These are phyloP conservation scores for Salix udensis DNA, from an alignment of 345 rosid species.

Conservation along the genomic window DNA sequence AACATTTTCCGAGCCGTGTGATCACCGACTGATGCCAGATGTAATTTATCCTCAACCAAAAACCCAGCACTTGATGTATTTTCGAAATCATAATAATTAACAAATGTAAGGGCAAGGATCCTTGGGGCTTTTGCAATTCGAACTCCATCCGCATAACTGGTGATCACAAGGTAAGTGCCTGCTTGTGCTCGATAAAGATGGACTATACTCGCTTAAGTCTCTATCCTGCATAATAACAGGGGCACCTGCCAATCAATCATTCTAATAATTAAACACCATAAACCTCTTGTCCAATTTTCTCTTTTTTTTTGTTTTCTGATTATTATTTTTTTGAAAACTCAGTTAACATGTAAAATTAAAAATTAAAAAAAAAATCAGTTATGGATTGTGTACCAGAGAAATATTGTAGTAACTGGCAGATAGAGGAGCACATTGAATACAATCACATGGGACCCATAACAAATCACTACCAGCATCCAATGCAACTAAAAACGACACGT, in stretches of 20 bases:
- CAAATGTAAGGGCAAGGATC: conserved; percentile 65
- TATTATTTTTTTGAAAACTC: background rate
- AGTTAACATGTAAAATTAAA: background rate
- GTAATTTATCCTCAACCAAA: conserved; percentile 63
- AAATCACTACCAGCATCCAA: conserved; percentile 81
- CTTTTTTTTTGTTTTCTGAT: background rate
- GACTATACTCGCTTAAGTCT: conserved; percentile 70
- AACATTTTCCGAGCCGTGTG: conserved; percentile 36
- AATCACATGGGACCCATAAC: conserved; percentile 87
- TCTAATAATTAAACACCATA: conserved; percentile 71
- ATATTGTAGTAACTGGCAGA: conserved; percentile 50
- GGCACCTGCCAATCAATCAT: conserved; percentile 99
- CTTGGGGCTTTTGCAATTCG: conserved; percentile 51
- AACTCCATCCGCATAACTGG: conserved; percentile 49
- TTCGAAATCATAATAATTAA: conserved; percentile 37
- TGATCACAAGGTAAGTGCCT: conserved; percentile 67
- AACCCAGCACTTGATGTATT: conserved; percentile 80
- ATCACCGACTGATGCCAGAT: conserved; percentile 47
- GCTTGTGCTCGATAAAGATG: conserved; percentile 70
- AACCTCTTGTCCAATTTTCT: conserved; percentile 38
- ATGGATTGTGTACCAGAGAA: conserved; percentile 47
- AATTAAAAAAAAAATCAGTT: background rate
- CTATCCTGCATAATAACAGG: conserved; percentile 91
- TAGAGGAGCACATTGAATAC: conserved; percentile 71
- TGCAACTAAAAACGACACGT: conserved; percentile 76